Conservation (phyloP, 805 yeast genomes). For the Pichia scutulata region DNA sequence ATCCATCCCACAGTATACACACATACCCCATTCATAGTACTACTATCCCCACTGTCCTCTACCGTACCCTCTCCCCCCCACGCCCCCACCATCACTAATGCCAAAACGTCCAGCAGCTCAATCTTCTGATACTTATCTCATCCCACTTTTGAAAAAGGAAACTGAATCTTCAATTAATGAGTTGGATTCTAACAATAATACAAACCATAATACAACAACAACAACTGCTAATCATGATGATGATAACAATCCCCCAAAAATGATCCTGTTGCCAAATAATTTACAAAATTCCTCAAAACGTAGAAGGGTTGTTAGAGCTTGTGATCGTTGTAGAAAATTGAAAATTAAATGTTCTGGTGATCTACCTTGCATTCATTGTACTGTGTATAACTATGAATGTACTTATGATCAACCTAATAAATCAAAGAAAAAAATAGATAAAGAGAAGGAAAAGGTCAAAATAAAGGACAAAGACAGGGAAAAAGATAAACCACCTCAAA, state of each 20-base stretch:
- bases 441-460: too few species aligned
- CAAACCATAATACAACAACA: background rate
- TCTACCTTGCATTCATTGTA: constrained; percentile 51
- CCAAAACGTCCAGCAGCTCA: background rate
- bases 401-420: constrained; percentile 67
- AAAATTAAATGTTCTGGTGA: constrained; percentile 48
- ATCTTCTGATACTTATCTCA: background rate
- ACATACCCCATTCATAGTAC: too few species aligned
- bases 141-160: background rate
- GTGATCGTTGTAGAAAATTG: constrained; percentile 43
- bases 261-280: constrained; percentile 21
- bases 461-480: background rate
- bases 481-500: background rate
- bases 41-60: background rate
- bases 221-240: background rate
- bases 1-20: too few species aligned
- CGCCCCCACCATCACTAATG: background rate
- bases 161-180: background rate
- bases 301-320: constrained; percentile 40
- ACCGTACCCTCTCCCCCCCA: background rate
- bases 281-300: constrained; percentile 20
- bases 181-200: too few species aligned
- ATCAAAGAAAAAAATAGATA: constrained; percentile 29
- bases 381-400: constrained; percentile 80
- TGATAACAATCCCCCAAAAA: constrained; percentile 18